Evolutionary conservation across 2,329 filamentous ascomycete species (phyloP).

Genomic region (Myriosclerotinia curreyana): DNA sequence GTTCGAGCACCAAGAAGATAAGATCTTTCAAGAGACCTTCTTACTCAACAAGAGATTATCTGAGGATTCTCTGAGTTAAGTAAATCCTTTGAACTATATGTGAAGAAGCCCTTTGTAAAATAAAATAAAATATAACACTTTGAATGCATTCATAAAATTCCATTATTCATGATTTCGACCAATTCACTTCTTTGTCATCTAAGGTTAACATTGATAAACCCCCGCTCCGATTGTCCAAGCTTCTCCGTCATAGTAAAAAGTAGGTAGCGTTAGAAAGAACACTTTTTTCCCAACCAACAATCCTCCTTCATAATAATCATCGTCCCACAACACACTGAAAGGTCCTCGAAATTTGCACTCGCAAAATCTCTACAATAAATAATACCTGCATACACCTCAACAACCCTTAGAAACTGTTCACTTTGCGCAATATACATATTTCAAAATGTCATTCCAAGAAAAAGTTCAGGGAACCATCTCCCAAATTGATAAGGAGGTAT

Average conservation of each 20-base stretch:
- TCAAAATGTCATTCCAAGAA: slow-evolving; percentile 76
- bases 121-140: not conserved
- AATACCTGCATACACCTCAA: slow-evolving; percentile 2
- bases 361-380: slow-evolving; percentile 9
- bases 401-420: not conserved
- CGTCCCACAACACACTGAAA: slow-evolving; percentile 5
- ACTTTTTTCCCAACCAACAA: slow-evolving; percentile 17
- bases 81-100: not conserved
- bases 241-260: slow-evolving; percentile 16
- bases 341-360: slow-evolving; percentile 14
- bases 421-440: not conserved
- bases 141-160: slow-evolving; percentile 2
- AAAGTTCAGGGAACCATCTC: slow-evolving; percentile 73
- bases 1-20: slow-evolving; percentile 4
- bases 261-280: slow-evolving; percentile 21
- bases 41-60: not conserved
- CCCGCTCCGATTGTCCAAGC: slow-evolving; percentile 17
- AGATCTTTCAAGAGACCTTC: slow-evolving; percentile 5
- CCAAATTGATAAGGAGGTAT: slow-evolving; percentile 79
- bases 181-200: slow-evolving; percentile 8
- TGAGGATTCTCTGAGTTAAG: not conserved
- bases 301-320: slow-evolving; percentile 10
- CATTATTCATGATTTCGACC: not conserved
- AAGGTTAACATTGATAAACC: not conserved
- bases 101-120: not conserved